Base-by-base conservation (phyloP, 1,139 yeast species). In the Candida mesenterica region DNA sequence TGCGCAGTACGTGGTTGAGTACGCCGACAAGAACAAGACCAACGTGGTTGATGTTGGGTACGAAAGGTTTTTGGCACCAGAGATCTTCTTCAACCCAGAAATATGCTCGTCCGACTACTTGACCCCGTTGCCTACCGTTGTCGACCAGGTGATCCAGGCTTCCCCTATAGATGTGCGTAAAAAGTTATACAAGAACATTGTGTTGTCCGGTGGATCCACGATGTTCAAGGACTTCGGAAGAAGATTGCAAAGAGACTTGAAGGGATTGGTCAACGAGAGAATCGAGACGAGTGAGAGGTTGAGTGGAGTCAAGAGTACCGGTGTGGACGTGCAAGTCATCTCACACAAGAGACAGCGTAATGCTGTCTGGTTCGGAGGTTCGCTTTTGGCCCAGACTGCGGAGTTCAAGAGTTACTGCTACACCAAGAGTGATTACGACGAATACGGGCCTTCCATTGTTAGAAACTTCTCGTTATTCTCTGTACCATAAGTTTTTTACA, bases 351-450 rank as follows among this genome's bases (percentile, higher is more conserved):
- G 94, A 65, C 99, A 94, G 69, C 78, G 96, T 59, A 88, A 92
- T 55, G 99, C 99, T 6, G 99, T 94, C 40, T 94, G 98, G 98
- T 94, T 90, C 59, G 99, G 99, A 50, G 99, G 98, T 45, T 86
- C 96, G 15, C 71, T 94, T 50, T 75, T 94, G 57, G 97, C 99
- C 1, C 97, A 90, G 65, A 94, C 99, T 14, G 81, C 96, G 12
- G 98, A 92, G 63, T 92, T 92, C 68, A 88, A 85, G 66, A 82
- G 95, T 59, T 89, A 89, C 65, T 92, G 98, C 61, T 94, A 90
- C 70, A 90, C 98, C 32, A 94, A 92, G 70, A 83, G 84, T 58
- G 98, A 92, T 59, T 94, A 94, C 62, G 98, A 92, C 55, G 99
- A 94, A 66, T 83, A 84, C 57, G 99, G 99, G 19, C 98, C 98